A percentile compares a stretch with the other conserved stretches of the same genome.
phyloP scores from a whole-genome alignment of 495 filamentous ascomycete species.

The Arthonia radiata region DNA sequence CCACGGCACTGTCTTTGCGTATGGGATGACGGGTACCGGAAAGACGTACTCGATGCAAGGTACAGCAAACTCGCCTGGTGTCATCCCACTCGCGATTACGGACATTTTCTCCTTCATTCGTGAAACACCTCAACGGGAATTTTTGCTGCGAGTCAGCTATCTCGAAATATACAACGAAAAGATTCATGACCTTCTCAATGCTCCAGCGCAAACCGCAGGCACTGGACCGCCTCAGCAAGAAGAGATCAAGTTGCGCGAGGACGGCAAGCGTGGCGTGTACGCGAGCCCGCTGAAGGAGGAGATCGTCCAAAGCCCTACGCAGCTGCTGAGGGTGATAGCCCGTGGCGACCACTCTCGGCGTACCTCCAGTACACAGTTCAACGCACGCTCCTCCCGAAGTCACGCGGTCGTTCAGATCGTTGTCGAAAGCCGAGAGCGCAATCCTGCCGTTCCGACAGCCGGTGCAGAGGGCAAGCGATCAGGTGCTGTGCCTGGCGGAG shows the following conservation, averaged over 20 bases:
- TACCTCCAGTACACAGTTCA: constrained; percentile 87
- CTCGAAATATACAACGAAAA: constrained; percentile 97
- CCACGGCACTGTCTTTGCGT: constrained; percentile 93
- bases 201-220: constrained; percentile 27
- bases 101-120: constrained; percentile 98
- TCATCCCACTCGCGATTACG: constrained; percentile 90
- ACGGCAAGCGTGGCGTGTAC: constrained; percentile 89
- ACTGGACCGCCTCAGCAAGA: constrained; percentile 33
- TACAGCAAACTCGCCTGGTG: constrained; percentile 85
- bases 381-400: constrained; percentile 83
- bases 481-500: constrained; percentile 63
- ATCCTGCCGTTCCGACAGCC: constrained; percentile 17
- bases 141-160: constrained; percentile 89
- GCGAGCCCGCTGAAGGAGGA: constrained; percentile 92
- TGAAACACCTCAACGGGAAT: constrained; percentile 85
- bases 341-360: constrained; percentile 74
- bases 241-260: constrained; percentile 90
- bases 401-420: constrained; percentile 98
- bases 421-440: constrained; percentile 81
- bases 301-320: constrained; percentile 92
- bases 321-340: constrained; percentile 83
- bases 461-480: constrained; percentile 43
- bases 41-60: constrained; percentile 99
- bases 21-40: constrained; percentile 96
- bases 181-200: constrained; percentile 78